A percentile compares a stretch with the other conserved stretches of the same genome.
These are phyloP conservation scores for Xylaria sp. DNA, from an alignment of 495 filamentous ascomycete species.

Conservation along the genomic window DNA sequence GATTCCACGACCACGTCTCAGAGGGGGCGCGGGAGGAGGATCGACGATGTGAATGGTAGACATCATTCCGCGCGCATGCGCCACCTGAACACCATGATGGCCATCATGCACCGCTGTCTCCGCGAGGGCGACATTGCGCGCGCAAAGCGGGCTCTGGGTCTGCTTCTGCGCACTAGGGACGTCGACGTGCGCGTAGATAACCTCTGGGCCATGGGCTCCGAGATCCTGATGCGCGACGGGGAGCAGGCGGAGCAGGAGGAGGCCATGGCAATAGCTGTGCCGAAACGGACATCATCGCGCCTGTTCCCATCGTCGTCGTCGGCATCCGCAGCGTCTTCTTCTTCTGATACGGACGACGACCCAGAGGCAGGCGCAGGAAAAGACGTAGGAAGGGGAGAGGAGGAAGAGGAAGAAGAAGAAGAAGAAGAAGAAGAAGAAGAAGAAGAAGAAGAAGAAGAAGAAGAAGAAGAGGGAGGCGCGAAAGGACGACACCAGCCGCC, in stretches of 20 bases:
- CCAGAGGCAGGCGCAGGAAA: not conserved
- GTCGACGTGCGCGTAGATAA: constrained; percentile 48
- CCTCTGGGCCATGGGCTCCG: constrained; percentile 51
- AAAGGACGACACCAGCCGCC: not conserved
- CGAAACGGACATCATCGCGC: not conserved
- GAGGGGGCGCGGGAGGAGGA: not conserved
- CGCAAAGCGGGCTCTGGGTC: constrained; percentile 49
- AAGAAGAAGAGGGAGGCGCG: not conserved
- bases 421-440: not conserved
- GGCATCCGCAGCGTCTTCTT: not conserved
- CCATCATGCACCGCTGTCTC: constrained; percentile 46
- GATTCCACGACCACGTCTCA: not conserved
- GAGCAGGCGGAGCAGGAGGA: constrained; percentile 34
- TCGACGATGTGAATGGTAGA: not conserved
- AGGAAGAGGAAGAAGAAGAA: not conserved
- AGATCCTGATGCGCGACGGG: constrained; percentile 52
- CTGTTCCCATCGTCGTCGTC: not conserved
- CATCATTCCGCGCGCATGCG: constrained; percentile 29
- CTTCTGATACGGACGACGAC: not conserved
- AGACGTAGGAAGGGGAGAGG: not conserved
- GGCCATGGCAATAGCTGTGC: no score
- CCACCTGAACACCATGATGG: constrained; percentile 43
- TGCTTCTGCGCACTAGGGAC: constrained; percentile 41
- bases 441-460: not conserved
- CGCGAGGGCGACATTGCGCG: constrained; percentile 45